Percentiles rank a stretch among this genome's conserved stretches.
Conservation (phyloP, 1,284 basidiomycete species). For the Bjerkandera adusta region DNA sequence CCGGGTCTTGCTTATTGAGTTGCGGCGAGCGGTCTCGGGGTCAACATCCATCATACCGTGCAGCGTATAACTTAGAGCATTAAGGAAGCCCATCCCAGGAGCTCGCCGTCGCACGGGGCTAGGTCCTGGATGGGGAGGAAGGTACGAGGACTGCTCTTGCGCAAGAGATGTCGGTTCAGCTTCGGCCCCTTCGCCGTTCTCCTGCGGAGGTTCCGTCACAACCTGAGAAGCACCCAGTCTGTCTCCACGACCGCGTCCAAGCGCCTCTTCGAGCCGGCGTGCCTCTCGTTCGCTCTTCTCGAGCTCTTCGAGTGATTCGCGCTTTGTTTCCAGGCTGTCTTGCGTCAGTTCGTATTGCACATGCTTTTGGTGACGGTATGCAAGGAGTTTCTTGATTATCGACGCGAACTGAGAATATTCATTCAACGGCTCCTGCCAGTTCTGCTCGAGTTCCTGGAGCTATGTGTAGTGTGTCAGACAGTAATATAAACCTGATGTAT, state of each 20-base stretch:
- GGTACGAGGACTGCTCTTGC: conserved; percentile 38
- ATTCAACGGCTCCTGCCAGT: conserved; percentile 93
- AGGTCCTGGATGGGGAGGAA: conserved; percentile 76
- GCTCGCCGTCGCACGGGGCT: conserved; percentile 59
- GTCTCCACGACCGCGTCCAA: conserved; percentile 53
- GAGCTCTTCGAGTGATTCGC: conserved; percentile 84
- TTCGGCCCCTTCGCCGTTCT: conserved; percentile 29
- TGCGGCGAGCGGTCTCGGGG: conserved; percentile 92
- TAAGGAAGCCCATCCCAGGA: conserved; percentile 86
- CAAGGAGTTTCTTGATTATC: conserved; percentile 92
- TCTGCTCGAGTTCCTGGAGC: conserved; percentile 90
- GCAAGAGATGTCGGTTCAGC: conserved; percentile 19
- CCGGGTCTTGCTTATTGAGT: conserved; percentile 89
- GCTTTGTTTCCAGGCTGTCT: conserved; percentile 85
- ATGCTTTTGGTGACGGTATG: conserved; percentile 97
- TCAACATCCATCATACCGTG: conserved; percentile 99
- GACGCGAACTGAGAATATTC: conserved; percentile 95
- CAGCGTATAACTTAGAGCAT: conserved; percentile 91
- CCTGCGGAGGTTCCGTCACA: conserved; percentile 24
- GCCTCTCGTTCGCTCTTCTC: conserved; percentile 95
- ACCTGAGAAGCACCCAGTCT: conserved; percentile 22
- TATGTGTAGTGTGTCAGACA: conserved; percentile 29
- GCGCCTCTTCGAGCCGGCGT: conserved; percentile 83
- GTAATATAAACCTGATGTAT: not conserved
- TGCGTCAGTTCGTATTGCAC: conserved; percentile 97